Conservation (phyloP, 345 rosid genomes). For the Reutealis trisperma region DNA sequence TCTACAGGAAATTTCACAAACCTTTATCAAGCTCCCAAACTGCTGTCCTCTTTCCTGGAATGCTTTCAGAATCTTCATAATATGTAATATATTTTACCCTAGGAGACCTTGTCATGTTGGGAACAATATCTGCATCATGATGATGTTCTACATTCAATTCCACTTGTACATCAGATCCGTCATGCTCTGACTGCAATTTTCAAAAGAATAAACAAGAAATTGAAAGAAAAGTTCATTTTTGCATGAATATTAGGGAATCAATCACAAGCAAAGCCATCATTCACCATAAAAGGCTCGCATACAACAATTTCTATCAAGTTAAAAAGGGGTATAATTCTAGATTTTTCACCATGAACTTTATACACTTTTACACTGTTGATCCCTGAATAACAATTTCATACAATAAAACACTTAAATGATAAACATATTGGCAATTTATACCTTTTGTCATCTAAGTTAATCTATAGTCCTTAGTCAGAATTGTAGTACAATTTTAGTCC, state of each 20-base stretch:
- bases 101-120: conserved; percentile 86
- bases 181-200: conserved; percentile 82
- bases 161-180: conserved; percentile 88
- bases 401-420: no score
- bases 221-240: conserved; percentile 1
- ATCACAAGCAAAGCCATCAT: neutral
- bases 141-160: conserved; percentile 75
- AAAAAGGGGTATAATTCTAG: neutral
- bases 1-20: conserved; percentile 18
- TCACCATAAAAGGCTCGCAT: neutral
- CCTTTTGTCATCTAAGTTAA: no score
- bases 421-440: no score
- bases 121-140: conserved; percentile 66
- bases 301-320: neutral
- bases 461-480: no score
- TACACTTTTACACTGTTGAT: neutral
- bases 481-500: no score
- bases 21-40: conserved; percentile 99
- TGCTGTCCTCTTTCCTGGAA: conserved; percentile 87
- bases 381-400: no score
- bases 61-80: conserved; percentile 91
- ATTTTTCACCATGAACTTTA: no score
- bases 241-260: no score
- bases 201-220: conserved; percentile 21
- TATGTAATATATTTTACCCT: conserved; percentile 82